phyloP scores from a whole-genome alignment of 2,329 filamentous ascomycete genomes.

The Cladophialophora chaetospira region DNA sequence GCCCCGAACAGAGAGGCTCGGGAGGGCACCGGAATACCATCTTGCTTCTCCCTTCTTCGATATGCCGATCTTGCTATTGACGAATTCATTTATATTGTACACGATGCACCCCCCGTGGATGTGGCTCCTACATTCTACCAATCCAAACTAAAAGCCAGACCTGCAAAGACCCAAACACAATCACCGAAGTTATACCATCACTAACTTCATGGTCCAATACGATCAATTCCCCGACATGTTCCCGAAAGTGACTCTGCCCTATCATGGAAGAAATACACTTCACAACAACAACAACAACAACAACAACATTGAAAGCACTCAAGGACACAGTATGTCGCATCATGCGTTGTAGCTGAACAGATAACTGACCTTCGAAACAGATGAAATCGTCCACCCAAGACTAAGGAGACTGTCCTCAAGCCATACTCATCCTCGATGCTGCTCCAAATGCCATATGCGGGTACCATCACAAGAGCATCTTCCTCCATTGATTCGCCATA shows the following conservation, averaged over 20 bases:
- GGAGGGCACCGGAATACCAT: constrained; percentile 21
- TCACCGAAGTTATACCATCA: constrained; percentile 1
- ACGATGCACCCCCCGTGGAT: background rate
- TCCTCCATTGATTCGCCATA: constrained; percentile 4
- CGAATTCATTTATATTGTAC: constrained; percentile 16
- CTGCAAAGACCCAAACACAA: constrained; percentile 6
- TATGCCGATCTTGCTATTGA: too few relatives aligned
- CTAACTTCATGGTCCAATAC: constrained; percentile 23
- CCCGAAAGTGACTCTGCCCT: constrained; percentile 12
- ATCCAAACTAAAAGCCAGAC: constrained; percentile 17
- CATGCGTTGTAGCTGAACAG: background rate
- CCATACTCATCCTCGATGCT: constrained; percentile 10
- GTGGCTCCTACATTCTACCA: constrained; percentile 11
- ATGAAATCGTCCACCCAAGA: constrained; percentile 13
- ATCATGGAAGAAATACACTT: constrained; percentile 6
- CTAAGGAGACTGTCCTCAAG: constrained; percentile 23
- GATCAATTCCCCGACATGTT: constrained; percentile 24
- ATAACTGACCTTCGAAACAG: constrained; percentile 3
- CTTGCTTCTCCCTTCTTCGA: too few relatives aligned
- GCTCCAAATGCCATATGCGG: constrained; percentile 24
- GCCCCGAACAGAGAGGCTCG: background rate
- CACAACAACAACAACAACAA: background rate
- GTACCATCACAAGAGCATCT: constrained; percentile 22
- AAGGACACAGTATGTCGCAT: constrained; percentile 8
- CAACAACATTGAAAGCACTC: constrained; percentile 4